Conservation (phyloP, 805 yeast genomes). For the Hagleromyces aurorensis region DNA sequence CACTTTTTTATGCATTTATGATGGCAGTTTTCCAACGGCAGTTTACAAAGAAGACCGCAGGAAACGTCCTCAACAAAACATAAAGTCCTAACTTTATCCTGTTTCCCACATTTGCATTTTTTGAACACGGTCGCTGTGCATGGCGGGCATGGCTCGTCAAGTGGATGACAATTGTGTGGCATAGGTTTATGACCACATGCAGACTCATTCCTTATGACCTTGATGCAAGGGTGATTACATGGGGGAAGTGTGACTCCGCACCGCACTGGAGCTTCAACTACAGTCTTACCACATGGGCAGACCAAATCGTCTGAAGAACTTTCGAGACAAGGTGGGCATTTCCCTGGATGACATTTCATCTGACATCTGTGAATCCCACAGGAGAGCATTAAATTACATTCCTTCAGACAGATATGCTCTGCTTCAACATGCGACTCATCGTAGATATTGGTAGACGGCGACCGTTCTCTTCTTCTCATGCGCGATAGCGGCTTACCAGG, state of each 20-base stretch:
- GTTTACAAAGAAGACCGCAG: conserved; percentile 60
- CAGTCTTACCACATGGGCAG: conserved; percentile 75
- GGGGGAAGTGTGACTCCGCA: conserved; percentile 66
- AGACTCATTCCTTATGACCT: conserved; percentile 33
- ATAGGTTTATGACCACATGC: conserved; percentile 67
- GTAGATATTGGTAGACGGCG: conserved; percentile 28
- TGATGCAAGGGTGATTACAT: conserved; percentile 58
- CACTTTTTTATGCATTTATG: conserved; percentile 50
- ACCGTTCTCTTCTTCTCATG: conserved; percentile 37
- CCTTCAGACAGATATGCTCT: conserved; percentile 60
- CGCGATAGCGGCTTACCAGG: conserved; percentile 53
- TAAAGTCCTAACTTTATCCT: conserved; percentile 44
- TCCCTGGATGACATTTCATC: conserved; percentile 69
- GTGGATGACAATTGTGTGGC: conserved; percentile 71
- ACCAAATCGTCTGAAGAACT: conserved; percentile 70
- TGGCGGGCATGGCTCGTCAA: conserved; percentile 57
- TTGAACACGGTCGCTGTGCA: conserved; percentile 59
- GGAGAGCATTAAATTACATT: conserved; percentile 52
- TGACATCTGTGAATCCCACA: conserved; percentile 68
- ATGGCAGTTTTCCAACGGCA: conserved; percentile 38
- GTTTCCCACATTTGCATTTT: conserved; percentile 55
- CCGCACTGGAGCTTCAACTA: conserved; percentile 73
- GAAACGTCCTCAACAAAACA: conserved; percentile 63
- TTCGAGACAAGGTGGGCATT: conserved; percentile 74
- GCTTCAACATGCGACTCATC: conserved; percentile 64